Percentiles rank a stretch among this genome's conserved stretches.
phyloP scores from a whole-genome alignment of 2,329 filamentous ascomycete species.

The Monilinia laxa region DNA sequence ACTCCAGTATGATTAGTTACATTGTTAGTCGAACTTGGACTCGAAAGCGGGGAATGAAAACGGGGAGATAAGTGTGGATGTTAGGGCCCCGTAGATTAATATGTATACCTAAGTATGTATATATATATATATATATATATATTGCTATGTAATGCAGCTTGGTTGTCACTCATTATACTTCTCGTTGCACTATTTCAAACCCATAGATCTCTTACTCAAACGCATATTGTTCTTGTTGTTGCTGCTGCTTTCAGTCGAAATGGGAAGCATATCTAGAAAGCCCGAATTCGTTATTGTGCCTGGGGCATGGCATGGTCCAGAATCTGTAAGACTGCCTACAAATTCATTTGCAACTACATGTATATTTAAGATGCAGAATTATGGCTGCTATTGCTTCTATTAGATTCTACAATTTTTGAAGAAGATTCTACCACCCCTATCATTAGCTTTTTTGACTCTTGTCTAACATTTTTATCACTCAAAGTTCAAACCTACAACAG shows the following conservation, averaged over 20 bases:
- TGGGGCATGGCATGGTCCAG: conserved; percentile 33
- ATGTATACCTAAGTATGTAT: no score
- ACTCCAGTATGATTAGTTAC: neutral
- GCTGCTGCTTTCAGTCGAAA: neutral
- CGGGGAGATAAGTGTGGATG: neutral
- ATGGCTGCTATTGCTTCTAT: neutral
- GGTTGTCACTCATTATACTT: neutral
- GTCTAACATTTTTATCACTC: neutral
- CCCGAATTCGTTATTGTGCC: conserved; percentile 36
- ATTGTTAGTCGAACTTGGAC: neutral
- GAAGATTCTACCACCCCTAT: neutral
- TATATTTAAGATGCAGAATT: neutral
- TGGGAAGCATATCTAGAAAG: conserved; percentile 20
- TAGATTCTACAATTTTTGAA: no score
- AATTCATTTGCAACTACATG: neutral
- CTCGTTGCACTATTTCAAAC: neutral
- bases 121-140: no score
- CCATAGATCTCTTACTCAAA: neutral
- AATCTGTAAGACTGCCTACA: conserved; percentile 26
- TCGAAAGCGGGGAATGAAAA: neutral
- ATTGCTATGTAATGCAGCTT: neutral
- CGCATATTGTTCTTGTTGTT: no score
- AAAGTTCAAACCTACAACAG: conserved; percentile 10
- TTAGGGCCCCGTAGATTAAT: neutral
- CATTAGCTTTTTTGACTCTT: no score